A percentile compares a stretch with the other conserved stretches of the same genome.
phyloP scores from a whole-genome alignment of 768 basidiomycete genomes.

The Pleurotus tuoliensis region DNA sequence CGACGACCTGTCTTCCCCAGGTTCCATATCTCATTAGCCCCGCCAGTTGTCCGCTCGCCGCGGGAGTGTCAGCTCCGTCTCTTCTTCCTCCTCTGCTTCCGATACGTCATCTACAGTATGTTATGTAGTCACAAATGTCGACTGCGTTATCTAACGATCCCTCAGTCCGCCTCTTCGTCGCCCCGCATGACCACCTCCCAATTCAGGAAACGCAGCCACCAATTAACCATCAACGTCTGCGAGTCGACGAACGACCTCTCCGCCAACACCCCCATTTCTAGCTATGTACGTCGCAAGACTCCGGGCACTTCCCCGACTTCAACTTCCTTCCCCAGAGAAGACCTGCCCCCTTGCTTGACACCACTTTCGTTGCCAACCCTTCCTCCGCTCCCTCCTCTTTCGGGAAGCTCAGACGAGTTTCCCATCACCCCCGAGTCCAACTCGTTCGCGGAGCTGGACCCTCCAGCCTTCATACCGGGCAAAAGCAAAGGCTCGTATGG shows the following conservation, averaged over 20 bases:
- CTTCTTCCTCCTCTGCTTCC: constrained; percentile 33
- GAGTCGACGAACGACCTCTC: constrained; percentile 48
- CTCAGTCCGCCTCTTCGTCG: constrained; percentile 27
- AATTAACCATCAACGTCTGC: constrained; percentile 41
- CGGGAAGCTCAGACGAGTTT: constrained; percentile 39
- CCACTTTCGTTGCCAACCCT: constrained; percentile 66
- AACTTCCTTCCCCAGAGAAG: constrained; percentile 51
- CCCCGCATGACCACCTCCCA: constrained; percentile 39
- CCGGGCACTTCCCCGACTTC: constrained; percentile 71
- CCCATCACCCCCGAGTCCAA: constrained; percentile 34
- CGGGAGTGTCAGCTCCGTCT: constrained; percentile 43
- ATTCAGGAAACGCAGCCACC: constrained; percentile 25
- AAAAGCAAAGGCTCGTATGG: constrained; percentile 24
- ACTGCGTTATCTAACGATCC: constrained; percentile 1
- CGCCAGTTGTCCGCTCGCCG: constrained; percentile 25
- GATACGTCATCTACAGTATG: constrained; percentile 36
- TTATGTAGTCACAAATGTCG: constrained; percentile 4
- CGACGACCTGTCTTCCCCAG: constrained; percentile 32
- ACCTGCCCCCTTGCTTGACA: constrained; percentile 36
- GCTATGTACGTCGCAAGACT: constrained; percentile 75
- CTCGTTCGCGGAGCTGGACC: constrained; percentile 15
- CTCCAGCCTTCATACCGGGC: constrained; percentile 12
- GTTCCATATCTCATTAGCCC: constrained; percentile 36
- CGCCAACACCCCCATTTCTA: constrained; percentile 74
- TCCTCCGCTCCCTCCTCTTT: constrained; percentile 46